These are phyloP conservation scores for Chaetomiaceae sp. DNA, from an alignment of 2,329 filamentous ascomycete species.

Conservation along the genomic window DNA sequence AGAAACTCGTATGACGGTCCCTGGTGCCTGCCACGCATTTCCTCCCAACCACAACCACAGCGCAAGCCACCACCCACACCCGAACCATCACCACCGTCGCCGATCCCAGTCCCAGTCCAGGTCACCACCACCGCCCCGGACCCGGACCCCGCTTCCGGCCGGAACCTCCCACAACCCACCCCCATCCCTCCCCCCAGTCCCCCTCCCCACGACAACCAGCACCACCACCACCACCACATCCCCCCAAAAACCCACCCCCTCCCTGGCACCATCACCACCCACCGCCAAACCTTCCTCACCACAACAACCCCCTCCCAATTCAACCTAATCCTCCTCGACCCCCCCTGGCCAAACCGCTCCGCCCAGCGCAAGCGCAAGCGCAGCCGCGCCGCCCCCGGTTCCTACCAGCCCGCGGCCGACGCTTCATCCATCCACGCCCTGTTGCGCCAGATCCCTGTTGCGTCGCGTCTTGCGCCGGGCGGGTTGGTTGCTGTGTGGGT, in stretches of 20 bases:
- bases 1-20: conserved; percentile 35
- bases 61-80: not conserved
- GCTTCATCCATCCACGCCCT: conserved; percentile 45
- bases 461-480: conserved; percentile 45
- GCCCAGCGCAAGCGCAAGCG: conserved; percentile 55
- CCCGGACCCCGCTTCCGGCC: too few relatives aligned
- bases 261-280: conserved; percentile 43
- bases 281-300: conserved; percentile 37
- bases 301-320: conserved; percentile 46
- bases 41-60: not conserved
- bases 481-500: conserved; percentile 70
- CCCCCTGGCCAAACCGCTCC: conserved; percentile 77
- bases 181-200: not conserved
- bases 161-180: not conserved
- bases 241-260: conserved; percentile 44
- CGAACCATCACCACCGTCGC: not conserved
- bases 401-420: conserved; percentile 43
- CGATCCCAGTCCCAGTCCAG: not conserved
- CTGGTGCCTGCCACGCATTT: conserved; percentile 43
- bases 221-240: conserved; percentile 27
- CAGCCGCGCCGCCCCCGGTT: conserved; percentile 31
- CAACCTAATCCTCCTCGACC: conserved; percentile 66
- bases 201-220: not conserved
- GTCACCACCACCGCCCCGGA: not conserved
- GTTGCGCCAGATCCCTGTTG: conserved; percentile 52